phyloP scores from a whole-genome alignment of 1,139 yeast genomes.

The Pichia sp. region DNA sequence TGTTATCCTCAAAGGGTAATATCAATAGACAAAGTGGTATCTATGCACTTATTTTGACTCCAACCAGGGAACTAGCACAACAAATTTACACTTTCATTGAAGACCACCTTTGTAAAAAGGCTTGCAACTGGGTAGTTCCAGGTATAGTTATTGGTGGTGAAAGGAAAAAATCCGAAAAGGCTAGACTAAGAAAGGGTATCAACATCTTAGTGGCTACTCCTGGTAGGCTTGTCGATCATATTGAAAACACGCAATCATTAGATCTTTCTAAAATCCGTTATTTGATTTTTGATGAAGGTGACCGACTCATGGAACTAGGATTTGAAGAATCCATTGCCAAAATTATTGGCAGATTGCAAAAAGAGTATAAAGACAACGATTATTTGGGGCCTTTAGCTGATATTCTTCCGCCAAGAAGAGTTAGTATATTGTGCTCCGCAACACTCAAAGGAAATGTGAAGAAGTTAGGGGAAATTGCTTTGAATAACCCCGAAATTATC shows the following conservation, averaged over 20 bases:
- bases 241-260: conserved; percentile 77
- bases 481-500: conserved; percentile 36
- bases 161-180: conserved; percentile 88
- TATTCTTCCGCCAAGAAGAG: conserved; percentile 62
- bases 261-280: conserved; percentile 73
- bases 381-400: conserved; percentile 42
- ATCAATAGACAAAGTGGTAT: conserved; percentile 74
- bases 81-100: conserved; percentile 84
- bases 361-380: conserved; percentile 37
- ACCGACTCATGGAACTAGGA: conserved; percentile 88
- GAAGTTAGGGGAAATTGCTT: conserved; percentile 70
- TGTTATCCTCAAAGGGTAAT: conserved; percentile 49
- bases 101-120: conserved; percentile 51
- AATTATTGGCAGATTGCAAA: conserved; percentile 58
- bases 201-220: conserved; percentile 89
- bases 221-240: conserved; percentile 87
- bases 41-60: conserved; percentile 82
- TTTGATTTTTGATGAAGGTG: conserved; percentile 92
- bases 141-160: conserved; percentile 95
- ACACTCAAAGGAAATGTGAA: conserved; percentile 80
- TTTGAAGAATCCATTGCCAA: conserved; percentile 87
- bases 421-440: conserved; percentile 88
- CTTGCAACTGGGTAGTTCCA: conserved; percentile 77
- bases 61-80: conserved; percentile 92
- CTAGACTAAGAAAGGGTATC: conserved; percentile 83